These are phyloP conservation scores for Chlorella sp. DNA, from an alignment of 139 green algal genomes.

Conservation along the genomic window DNA sequence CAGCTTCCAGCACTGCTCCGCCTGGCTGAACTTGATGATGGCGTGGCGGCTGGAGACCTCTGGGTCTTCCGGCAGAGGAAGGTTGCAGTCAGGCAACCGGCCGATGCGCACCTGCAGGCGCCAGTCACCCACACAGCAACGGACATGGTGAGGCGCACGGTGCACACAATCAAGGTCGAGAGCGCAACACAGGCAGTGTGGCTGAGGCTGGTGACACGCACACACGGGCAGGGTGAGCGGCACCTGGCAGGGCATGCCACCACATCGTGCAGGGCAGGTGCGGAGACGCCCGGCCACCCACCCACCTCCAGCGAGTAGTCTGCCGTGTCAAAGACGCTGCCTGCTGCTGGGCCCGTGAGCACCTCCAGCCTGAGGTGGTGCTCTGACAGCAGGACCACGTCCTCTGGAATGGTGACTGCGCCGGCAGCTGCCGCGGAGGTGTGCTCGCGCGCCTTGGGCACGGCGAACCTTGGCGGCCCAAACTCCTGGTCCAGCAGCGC, in stretches of 20 bases:
- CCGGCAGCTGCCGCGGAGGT: not conserved
- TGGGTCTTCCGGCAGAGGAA: conserved; percentile 48
- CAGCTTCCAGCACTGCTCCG: conserved; percentile 18
- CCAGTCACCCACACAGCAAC: no score
- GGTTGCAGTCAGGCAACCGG: conserved; percentile 30
- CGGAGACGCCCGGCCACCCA: no score
- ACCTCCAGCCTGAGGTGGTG: conserved; percentile 42
- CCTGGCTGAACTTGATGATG: conserved; percentile 40
- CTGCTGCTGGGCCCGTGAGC: conserved; percentile 33
- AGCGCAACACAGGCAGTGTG: no score
- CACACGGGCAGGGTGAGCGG: no score
- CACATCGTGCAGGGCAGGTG: no score
- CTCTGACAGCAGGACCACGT: not conserved
- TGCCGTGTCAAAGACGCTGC: conserved; percentile 14
- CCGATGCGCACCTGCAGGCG: conserved; percentile 60
- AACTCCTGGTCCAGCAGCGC: conserved; percentile 26
- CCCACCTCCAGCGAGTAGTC: conserved; percentile 19
- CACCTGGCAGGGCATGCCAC: no score
- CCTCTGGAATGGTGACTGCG: no score
- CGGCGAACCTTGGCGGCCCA: conserved; percentile 29
- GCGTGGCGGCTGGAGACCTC: conserved; percentile 65
- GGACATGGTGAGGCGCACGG: no score
- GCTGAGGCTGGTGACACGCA: no score
- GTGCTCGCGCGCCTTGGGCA: conserved; percentile 21
- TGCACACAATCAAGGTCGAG: no score